A percentile compares a stretch with the other conserved stretches of the same genome.
These are phyloP conservation scores for Cutaneotrichosporon sp. DNA, from an alignment of 1,284 basidiomycete species.

Conservation along the genomic window DNA sequence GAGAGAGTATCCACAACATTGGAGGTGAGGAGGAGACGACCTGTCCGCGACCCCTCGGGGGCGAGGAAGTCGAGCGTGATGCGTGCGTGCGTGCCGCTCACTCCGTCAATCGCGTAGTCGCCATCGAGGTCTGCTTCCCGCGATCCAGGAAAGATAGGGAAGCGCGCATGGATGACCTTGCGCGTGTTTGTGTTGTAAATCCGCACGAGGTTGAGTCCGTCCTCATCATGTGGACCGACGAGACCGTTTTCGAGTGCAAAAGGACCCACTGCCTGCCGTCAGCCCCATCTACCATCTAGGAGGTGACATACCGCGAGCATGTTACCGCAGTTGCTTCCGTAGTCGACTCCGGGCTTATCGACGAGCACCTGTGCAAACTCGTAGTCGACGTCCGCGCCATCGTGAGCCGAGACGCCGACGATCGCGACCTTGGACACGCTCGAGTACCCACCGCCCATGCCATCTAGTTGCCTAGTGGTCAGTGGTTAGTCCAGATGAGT, in stretches of 20 bases:
- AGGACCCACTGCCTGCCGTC: constrained; percentile 33
- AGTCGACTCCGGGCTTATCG: constrained; percentile 30
- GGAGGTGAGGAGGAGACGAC: constrained; percentile 66
- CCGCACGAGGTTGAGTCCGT: constrained; percentile 22
- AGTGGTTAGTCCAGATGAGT: neutral
- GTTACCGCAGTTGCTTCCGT: constrained; percentile 41
- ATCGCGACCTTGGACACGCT: constrained; percentile 78
- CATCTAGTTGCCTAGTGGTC: constrained; percentile 65
- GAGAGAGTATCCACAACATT: constrained; percentile 56
- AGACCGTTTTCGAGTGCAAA: constrained; percentile 36
- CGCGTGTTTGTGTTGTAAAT: constrained; percentile 27
- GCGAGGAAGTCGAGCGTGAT: constrained; percentile 67
- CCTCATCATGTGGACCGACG: constrained; percentile 3
- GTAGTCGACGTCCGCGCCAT: constrained; percentile 36
- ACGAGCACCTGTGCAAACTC: constrained; percentile 33
- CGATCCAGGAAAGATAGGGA: constrained; percentile 16
- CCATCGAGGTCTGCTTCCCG: constrained; percentile 62
- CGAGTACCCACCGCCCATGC: constrained; percentile 69
- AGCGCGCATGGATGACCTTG: constrained; percentile 22
- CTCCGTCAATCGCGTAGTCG: constrained; percentile 61
- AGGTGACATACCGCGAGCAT: constrained; percentile 27
- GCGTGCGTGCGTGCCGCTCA: constrained; percentile 63
- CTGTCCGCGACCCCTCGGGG: constrained; percentile 68
- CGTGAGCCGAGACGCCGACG: constrained; percentile 55
- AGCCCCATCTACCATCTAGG: constrained; percentile 7